Base-by-base conservation (phyloP, 129 eudicot species). In the Flaveria ramosissima region DNA sequence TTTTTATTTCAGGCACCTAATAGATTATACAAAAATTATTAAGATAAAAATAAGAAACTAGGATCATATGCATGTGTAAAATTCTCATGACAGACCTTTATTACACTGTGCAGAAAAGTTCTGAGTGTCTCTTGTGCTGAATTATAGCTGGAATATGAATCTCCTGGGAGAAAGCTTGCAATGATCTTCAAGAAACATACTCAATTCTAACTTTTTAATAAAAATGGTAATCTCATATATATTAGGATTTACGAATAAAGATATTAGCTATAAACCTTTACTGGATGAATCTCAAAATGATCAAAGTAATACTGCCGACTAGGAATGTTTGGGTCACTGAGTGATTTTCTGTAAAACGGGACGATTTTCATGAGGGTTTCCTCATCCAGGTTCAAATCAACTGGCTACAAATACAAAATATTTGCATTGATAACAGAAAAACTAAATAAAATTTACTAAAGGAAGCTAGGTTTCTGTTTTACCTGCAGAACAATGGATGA, bases 271-370 rank as follows among this genome's bases (percentile, higher is more conserved):
- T 70, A 78, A 74, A 92, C 99, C 96, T 91, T 95, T 68, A 95
- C 76, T 48, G 99, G 99, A 84, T 91, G 99, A 70, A 95, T 92
- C 87, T 92, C 99, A 81, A 95, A 95, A 88, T 89, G 99, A 77
- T 92, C 99, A 77, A 95, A 88, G 86, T 95, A 95, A 84, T 95
- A 95, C 56, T 91, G 96, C 73, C 53, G 96, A 86, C 97, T 84
- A 20, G 90, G 93, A 59, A 92, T 53, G 78, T 72, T 88, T 55
- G 95, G 86, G 75, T 88, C 88, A 80, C 97, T 95, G 71, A 89
- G 97, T 57, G 99, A 95, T 75, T 57, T 89, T 85, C 99, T 88
- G 92, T 92, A 95, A 81, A 91, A 95, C 52, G 99, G 96, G 55
- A 86, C 97, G 17, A 95, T 81, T 84, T 72, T 95, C 99, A 95